Evolutionary conservation across 208 protist species (phyloP).

Genomic region (Wallacemonas sp.): DNA sequence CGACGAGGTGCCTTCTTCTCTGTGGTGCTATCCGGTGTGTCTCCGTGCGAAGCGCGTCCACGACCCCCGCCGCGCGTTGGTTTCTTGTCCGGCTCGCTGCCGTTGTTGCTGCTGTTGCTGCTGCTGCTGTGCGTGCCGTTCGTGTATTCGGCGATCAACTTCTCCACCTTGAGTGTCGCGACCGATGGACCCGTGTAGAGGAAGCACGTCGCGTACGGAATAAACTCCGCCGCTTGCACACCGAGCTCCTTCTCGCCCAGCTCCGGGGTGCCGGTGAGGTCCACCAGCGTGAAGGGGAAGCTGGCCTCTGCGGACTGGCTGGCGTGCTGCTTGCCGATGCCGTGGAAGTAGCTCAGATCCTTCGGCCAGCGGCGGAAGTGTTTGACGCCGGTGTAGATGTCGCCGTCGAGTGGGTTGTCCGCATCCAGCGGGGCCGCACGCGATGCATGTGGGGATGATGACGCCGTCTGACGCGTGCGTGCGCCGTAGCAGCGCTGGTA

Average conservation of each 20-base stretch:
- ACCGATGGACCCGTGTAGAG: conserved; percentile 73
- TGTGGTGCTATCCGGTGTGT: neutral
- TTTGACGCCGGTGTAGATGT: conserved; percentile 55
- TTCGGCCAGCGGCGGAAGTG: conserved; percentile 57
- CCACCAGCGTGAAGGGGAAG: conserved; percentile 81
- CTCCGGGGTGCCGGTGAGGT: conserved; percentile 53
- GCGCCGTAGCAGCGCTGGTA: conserved; percentile 54
- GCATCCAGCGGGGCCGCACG: neutral
- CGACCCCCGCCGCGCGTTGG: neutral
- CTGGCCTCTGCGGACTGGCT: conserved; percentile 40
- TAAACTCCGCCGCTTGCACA: conserved; percentile 48
- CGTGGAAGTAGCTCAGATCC: conserved; percentile 69
- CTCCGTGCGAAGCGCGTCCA: too few relatives aligned
- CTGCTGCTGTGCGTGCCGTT: conserved; percentile 10
- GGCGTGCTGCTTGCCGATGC: conserved; percentile 64
- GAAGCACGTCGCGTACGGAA: conserved; percentile 84
- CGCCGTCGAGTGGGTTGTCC: conserved; percentile 4
- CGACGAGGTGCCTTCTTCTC: neutral
- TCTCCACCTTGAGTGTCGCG: conserved; percentile 59
- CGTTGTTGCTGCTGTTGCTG: neutral
- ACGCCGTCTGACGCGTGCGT: conserved; percentile 13
- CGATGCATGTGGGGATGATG: neutral
- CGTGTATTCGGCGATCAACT: conserved; percentile 16
- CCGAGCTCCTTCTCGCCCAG: conserved; percentile 67
- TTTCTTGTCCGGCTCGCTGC: neutral